Evolutionary conservation across 139 green algal genomes (phyloP), one percentile per base, ranked within the genome.

Genomic region (Tetraselmis chui): DNA sequence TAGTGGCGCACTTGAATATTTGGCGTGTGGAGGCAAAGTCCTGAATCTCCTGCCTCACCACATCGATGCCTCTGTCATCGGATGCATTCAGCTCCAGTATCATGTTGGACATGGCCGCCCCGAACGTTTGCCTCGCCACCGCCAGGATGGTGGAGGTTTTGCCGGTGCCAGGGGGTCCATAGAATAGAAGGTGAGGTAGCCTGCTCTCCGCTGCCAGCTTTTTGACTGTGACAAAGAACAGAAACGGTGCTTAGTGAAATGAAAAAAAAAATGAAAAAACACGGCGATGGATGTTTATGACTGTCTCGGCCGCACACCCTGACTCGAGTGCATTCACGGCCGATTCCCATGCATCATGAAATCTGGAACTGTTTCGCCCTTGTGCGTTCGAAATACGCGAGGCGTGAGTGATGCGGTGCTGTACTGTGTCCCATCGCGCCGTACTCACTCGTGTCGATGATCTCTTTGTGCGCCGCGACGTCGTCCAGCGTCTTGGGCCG

Each of bases 61-160:
- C 94, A 24, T 88, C 87, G 76, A 99, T 99, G 81, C 96, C 96
- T 27, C 96, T 83, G 82, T 97, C 97, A 83, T 99, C 96, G 0
- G 93, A 97, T 0, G 97, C 97, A 84, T 99, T 99, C 2, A 99
- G 88, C 88, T 99, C 95, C 80, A 99, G 87, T n/a, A 92, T 94
- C 90, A 98, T 98, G 82, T 91, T 84, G 31, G 80, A 79, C 28
- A 94, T 86, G 2, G 87, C 81, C 0, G 81, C 32, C 31, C 96
- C 96, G 85, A 98, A 99, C 28, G 99, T 91, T 87, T 97, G 89
- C 0, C 94, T 85, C 23, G 97, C 97, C 5, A 99, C 89, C 2
- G 96, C 95, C 31, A 99, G 87, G 32, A 98, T 94, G 24, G 94
- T 98, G 76, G 94, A 98, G 0, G 97, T 99, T 81, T 99, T 99